These are phyloP conservation scores for Neurospora sp. DNA, from an alignment of 2,329 filamentous ascomycete species.

Conservation along the genomic window DNA sequence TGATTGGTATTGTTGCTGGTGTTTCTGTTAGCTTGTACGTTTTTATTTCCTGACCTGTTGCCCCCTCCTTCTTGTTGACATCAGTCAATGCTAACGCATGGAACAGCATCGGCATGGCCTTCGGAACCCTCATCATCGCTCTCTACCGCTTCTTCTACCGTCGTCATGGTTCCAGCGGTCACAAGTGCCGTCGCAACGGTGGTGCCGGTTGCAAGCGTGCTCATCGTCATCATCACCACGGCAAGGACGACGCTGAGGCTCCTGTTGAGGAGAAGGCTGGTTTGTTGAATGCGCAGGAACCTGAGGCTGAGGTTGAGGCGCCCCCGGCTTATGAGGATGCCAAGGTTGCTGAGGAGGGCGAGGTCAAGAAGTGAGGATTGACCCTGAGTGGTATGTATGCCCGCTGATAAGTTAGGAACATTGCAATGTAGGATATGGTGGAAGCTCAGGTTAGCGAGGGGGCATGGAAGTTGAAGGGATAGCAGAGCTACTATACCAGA, in stretches of 20 bases:
- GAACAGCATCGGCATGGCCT: conserved; percentile 49
- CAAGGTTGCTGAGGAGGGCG: neutral
- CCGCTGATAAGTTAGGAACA: neutral
- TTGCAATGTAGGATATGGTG: neutral
- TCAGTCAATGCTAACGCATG: too few relatives aligned
- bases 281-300: conserved; percentile 32
- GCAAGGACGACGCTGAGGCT: conserved; percentile 25
- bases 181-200: conserved; percentile 12
- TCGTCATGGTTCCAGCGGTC: conserved; percentile 22
- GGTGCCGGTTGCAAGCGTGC: neutral
- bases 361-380: neutral
- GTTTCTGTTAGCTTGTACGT: conserved; percentile 55
- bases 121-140: conserved; percentile 52
- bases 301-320: neutral
- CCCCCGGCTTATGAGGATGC: conserved; percentile 21
- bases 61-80: neutral
- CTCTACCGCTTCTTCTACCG: conserved; percentile 42
- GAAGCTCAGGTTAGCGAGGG: neutral
- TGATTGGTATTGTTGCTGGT: conserved; percentile 59
- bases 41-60: neutral
- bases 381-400: neutral
- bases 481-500: neutral
- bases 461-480: neutral
- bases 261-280: conserved; percentile 39
- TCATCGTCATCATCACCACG: conserved; percentile 23